Percentiles rank a stretch among this genome's conserved stretches.
These are phyloP conservation scores for Candida sanyaensis DNA, from an alignment of 1,139 yeast genomes.

Conservation along the genomic window DNA sequence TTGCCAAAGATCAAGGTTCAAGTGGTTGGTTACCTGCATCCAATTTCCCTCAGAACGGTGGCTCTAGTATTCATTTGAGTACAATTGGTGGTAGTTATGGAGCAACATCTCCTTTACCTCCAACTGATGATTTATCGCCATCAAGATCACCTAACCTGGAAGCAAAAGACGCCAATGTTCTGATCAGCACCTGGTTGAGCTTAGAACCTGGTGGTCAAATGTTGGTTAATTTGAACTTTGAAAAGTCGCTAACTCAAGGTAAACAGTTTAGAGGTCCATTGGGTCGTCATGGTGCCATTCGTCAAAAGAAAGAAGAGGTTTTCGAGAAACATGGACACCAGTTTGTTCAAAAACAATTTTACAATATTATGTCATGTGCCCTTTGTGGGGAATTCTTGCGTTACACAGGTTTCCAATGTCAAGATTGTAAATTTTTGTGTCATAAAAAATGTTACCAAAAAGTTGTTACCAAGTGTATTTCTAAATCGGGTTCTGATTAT, in stretches of 20 bases:
- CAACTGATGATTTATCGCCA: constrained; percentile 6
- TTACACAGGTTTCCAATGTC: constrained; percentile 94
- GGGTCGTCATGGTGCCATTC: constrained; percentile 98
- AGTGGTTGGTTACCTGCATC: constrained; percentile 92
- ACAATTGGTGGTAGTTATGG: constrained; percentile 7
- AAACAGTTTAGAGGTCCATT: constrained; percentile 68
- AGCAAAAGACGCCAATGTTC: constrained; percentile 30
- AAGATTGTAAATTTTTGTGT: constrained; percentile 91
- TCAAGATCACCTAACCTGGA: constrained; percentile 9
- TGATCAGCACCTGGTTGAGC: constrained; percentile 82
- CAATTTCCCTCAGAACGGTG: constrained; percentile 35
- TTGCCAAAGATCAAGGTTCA: constrained; percentile 68
- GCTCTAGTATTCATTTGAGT: not conserved
- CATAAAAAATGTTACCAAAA: constrained; percentile 93
- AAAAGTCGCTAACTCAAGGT: constrained; percentile 58
- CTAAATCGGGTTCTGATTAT: constrained; percentile 81
- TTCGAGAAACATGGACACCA: constrained; percentile 97
- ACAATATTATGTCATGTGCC: constrained; percentile 96
- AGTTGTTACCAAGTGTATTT: constrained; percentile 94
- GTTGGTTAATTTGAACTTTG: constrained; percentile 73
- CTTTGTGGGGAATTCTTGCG: constrained; percentile 94
- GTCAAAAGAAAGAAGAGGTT: constrained; percentile 92
- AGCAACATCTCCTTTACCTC: constrained; percentile 8
- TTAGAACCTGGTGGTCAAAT: constrained; percentile 95
- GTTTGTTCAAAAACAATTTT: constrained; percentile 92